Conservation (phyloP, 495 filamentous ascomycete species). For the Xylona heveae region DNA sequence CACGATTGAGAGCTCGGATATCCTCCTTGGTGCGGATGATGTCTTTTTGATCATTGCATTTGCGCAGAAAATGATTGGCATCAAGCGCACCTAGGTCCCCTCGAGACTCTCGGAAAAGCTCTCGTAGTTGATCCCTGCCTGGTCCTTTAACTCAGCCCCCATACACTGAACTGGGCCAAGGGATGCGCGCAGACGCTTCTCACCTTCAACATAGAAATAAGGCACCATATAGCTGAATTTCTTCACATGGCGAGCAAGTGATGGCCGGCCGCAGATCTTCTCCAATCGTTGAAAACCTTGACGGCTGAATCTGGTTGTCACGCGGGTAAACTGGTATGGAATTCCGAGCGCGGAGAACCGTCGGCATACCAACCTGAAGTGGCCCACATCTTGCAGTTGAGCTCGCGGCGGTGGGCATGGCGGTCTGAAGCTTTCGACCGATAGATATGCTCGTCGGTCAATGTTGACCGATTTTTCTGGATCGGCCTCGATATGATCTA, state of each 20-base stretch:
- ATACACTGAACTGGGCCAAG: neutral
- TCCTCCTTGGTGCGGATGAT: constrained; percentile 21
- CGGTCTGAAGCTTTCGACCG: constrained; percentile 30
- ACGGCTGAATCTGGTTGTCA: constrained; percentile 36
- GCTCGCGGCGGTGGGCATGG: constrained; percentile 20
- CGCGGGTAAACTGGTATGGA: constrained; percentile 34
- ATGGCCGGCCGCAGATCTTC: constrained; percentile 20
- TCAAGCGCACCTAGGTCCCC: constrained; percentile 14
- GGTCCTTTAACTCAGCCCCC: constrained; percentile 5
- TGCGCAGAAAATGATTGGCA: constrained; percentile 16
- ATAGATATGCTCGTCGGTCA: constrained; percentile 28
- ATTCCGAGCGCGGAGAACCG: constrained; percentile 39
- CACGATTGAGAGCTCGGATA: constrained; percentile 25
- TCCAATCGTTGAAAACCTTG: constrained; percentile 35
- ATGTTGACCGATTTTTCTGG: constrained; percentile 23
- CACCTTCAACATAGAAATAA: constrained; percentile 34
- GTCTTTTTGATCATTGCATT: constrained; percentile 20
- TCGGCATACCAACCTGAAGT: constrained; percentile 36
- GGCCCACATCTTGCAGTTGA: constrained; percentile 21
- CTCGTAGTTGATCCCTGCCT: constrained; percentile 16
- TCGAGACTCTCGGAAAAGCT: constrained; percentile 12
- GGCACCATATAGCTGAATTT: constrained; percentile 55
- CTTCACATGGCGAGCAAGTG: constrained; percentile 38
- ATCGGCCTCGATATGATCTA: constrained; percentile 27
- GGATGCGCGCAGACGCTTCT: constrained; percentile 2